phyloP scores from a whole-genome alignment of 345 rosid species.

The Luvunga scandens region DNA sequence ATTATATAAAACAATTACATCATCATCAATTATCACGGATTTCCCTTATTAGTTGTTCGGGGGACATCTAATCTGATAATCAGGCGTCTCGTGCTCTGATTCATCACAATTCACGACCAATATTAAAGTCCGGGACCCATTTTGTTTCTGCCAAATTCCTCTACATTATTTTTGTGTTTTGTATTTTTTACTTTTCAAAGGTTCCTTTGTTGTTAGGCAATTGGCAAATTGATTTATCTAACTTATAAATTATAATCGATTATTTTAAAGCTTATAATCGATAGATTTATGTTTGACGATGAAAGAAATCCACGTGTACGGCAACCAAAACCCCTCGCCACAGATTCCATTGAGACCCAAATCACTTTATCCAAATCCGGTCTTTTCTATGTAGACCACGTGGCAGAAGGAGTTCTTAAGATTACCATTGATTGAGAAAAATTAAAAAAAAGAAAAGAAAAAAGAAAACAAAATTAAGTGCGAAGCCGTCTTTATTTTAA shows the following conservation, averaged over 20 bases:
- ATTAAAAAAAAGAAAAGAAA: neutral
- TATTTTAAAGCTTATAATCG: neutral
- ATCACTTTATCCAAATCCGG: constrained; percentile 4
- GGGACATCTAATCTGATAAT: neutral
- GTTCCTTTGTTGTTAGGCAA: neutral
- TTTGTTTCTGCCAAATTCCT: neutral
- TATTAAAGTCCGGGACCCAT: neutral
- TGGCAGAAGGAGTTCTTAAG: constrained; percentile 13
- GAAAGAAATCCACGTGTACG: constrained; percentile 23
- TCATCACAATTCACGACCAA: neutral
- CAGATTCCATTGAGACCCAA: constrained; percentile 2
- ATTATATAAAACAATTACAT: too few relatives aligned
- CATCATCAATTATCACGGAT: too few relatives aligned
- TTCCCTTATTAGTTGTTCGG: neutral
- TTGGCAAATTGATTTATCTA: neutral
- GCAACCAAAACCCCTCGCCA: constrained; percentile 1
- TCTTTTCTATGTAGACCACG: constrained; percentile 16
- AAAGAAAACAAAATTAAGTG: neutral
- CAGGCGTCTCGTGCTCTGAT: neutral
- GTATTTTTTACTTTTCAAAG: too few relatives aligned
- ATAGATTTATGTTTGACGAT: neutral
- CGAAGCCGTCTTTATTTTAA: too few relatives aligned
- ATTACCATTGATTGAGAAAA: neutral
- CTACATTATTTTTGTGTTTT: neutral
- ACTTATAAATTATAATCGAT: too few relatives aligned